Evolutionary conservation across 1,139 yeast genomes (phyloP).

Genomic region (Yamadazyma pseudoaaseri): DNA sequence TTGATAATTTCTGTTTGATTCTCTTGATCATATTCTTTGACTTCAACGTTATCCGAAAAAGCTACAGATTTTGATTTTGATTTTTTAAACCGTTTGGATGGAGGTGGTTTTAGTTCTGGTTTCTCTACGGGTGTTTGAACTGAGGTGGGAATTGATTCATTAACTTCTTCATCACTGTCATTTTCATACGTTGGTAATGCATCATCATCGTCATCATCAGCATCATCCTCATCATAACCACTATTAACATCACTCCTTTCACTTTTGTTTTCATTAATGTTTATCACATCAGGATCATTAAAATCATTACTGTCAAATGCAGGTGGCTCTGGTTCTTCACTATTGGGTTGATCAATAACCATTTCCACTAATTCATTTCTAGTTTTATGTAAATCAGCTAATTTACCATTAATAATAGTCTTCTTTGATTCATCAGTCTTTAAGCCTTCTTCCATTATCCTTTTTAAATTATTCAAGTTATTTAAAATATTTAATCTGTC

Average conservation of each 20-base stretch:
- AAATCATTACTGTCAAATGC: conserved; percentile 11
- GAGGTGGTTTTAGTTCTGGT: conserved; percentile 13
- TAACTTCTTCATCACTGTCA: conserved; percentile 15
- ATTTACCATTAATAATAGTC: conserved; percentile 40
- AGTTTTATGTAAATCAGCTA: conserved; percentile 35
- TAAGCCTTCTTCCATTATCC: conserved; percentile 40
- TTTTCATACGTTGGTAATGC: conserved; percentile 29
- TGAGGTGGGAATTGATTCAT: conserved; percentile 2
- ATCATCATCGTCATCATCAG: conserved; percentile 24
- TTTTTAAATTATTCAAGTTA: conserved; percentile 43
- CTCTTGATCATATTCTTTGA: conserved; percentile 43
- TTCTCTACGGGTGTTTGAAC: conserved; percentile 1
- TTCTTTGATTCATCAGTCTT: conserved; percentile 46
- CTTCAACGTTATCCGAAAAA: conserved; percentile 45
- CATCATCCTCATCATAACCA: conserved; percentile 12
- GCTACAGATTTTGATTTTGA: conserved; percentile 38
- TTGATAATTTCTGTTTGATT: conserved; percentile 27
- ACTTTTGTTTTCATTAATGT: background rate
- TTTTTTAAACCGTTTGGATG: conserved; percentile 21
- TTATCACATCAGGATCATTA: conserved; percentile 13
- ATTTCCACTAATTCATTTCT: conserved; percentile 46
- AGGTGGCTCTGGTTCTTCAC: conserved; percentile 11
- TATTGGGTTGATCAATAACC: conserved; percentile 25
- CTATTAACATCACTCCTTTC: background rate
- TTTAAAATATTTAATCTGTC: conserved; percentile 39